These are phyloP conservation scores for Eleusine indica DNA, from an alignment of 176 grass and related monocot species.

Conservation along the genomic window DNA sequence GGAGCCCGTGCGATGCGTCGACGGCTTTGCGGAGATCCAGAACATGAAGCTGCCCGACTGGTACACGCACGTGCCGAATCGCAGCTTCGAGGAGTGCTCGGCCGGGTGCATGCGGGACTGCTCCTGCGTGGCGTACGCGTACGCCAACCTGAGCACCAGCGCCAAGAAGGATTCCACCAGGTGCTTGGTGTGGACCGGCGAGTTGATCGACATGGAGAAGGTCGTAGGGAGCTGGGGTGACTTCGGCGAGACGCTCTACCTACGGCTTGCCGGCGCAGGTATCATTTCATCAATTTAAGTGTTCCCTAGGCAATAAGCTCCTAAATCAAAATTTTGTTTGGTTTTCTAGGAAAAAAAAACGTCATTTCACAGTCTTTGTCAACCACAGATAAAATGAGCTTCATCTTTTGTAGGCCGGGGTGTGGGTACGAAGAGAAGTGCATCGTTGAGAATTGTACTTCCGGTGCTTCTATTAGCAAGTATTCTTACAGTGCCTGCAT, in stretches of 20 bases:
- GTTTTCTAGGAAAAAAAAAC: not conserved
- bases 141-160: not conserved
- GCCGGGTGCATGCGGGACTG: conserved; percentile 48
- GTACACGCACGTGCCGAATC: conserved; percentile 4
- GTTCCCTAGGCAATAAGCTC: not conserved
- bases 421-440: not conserved
- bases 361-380: not conserved
- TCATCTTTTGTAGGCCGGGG: not conserved
- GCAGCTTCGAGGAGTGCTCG: conserved; percentile 30
- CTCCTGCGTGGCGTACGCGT: conserved; percentile 57
- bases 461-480: not conserved
- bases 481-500: not conserved
- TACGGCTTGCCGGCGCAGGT: not conserved
- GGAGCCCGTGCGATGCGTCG: not conserved
- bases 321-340: not conserved
- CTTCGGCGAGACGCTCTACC: not conserved
- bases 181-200: not conserved
- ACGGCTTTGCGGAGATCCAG: not conserved
- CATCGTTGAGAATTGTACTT: not conserved
- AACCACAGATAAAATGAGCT: not conserved
- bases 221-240: not conserved
- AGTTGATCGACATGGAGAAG: not conserved
- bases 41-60: not conserved
- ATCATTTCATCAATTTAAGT: not conserved
- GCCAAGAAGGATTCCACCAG: not conserved